Evolutionary conservation across 495 filamentous ascomycete species (phyloP), one percentile per base, ranked within the genome.

Genomic region (Xylaria sp.): DNA sequence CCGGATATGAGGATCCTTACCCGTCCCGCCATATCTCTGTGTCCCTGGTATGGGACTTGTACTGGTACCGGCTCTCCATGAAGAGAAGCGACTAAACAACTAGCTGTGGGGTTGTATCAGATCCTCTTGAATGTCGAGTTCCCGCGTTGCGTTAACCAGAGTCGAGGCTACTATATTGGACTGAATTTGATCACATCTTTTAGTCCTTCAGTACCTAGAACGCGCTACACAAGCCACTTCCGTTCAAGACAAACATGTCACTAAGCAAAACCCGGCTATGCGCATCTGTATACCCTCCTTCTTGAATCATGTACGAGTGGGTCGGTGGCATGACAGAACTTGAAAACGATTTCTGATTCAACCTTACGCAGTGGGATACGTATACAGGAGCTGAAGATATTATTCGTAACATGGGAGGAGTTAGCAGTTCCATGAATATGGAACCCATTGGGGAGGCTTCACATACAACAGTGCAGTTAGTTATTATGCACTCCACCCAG

Each of bases 71-170:
- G 31, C 26, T n/a, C 5, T 59, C 57, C 57, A 59, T 21, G 57
- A 58, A 59, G 57, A 59, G 57, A 33, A 59, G 21, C 19, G 31
- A 33, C 57, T 8, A 58, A 33, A 58, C 17, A 21, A 33, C 57
- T 59, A 19, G 26, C 44, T 50, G 62, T 52, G 62, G 62, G 31
- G 44, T 50, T 9, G 62, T 65, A 52, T 65, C 62, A 65, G 26
- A 52, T 65, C 11, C 43, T 52, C 29, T 15, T 37, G 24, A 65
- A 35, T 5, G 31, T 24, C 19, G 15, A 58, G 5, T 58, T 59
- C 57, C 37, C 43, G 62, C 19, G 37, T 29, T 65, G 29, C 26
- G 62, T 63, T 21, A 8, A 26, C n/a, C 29, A 31, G 11, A 43
- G 44, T 33, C 61, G 35, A 46, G 48, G 21, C 41, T 43, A n/a